These are phyloP conservation scores for Colletotrichum sp. DNA, from an alignment of 2,329 filamentous ascomycete genomes.

Conservation along the genomic window DNA sequence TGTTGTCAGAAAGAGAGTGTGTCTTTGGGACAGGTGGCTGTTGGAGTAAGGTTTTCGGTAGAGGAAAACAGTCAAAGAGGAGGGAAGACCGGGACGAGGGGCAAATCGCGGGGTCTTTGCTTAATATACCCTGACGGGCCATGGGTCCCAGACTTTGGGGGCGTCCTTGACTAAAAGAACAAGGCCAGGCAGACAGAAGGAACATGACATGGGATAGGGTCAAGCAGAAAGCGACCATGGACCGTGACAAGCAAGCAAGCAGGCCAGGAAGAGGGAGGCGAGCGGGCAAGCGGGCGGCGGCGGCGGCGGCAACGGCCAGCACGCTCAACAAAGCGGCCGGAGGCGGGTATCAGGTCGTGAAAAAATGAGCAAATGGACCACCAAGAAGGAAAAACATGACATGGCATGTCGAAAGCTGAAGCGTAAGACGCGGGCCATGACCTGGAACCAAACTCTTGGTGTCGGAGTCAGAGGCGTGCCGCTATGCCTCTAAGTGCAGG, in stretches of 20 bases:
- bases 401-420: neutral
- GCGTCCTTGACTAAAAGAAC: conserved; percentile 8
- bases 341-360: neutral
- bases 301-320: neutral
- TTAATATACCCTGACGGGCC: conserved; percentile 10
- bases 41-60: conserved; percentile 1
- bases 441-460: conserved; percentile 19
- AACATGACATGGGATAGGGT: neutral
- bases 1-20: conserved; percentile 2
- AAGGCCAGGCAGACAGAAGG: neutral
- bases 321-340: neutral
- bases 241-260: neutral
- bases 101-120: conserved; percentile 21
- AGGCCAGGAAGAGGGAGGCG: neutral
- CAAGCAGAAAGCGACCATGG: conserved; percentile 4
- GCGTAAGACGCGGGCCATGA: conserved; percentile 4
- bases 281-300: neutral
- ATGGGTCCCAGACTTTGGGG: neutral
- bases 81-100: conserved; percentile 17
- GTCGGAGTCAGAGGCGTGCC: conserved; percentile 16
- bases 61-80: conserved; percentile 5
- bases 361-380: neutral
- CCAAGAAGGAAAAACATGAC: neutral
- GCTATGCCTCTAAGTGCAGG: conserved; percentile 20
- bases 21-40: conserved; percentile 13